These are phyloP conservation scores for Fraxinus greggii DNA, from an alignment of 305 asterid genomes.

Conservation along the genomic window DNA sequence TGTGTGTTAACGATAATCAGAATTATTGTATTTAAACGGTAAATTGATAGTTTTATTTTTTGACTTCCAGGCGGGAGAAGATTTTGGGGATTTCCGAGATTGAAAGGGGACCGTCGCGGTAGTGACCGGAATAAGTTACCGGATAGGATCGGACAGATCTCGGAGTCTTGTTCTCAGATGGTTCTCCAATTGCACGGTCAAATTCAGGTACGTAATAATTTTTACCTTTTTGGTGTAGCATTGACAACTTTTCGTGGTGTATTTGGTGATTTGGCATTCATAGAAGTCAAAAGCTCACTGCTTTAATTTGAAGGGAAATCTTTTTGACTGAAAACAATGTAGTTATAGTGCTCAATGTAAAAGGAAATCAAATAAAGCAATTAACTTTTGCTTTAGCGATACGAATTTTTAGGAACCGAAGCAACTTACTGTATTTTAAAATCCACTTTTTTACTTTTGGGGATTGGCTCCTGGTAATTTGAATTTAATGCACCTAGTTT, in stretches of 20 bases:
- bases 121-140: conserved; percentile 34
- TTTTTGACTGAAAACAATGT: conserved; percentile 3
- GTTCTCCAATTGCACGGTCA: conserved; percentile 62
- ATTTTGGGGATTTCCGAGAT: conserved; percentile 56
- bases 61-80: conserved; percentile 39
- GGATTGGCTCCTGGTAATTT: not conserved
- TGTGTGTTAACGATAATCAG: not conserved
- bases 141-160: conserved; percentile 61
- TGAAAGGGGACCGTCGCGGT: conserved; percentile 44
- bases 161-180: conserved; percentile 77
- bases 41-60: not conserved
- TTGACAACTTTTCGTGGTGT: not conserved
- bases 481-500: not conserved
- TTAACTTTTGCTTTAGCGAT: not conserved
- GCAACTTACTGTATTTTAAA: not conserved
- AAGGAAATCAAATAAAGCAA: not conserved
- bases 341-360: not conserved
- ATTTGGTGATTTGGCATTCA: not conserved
- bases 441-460: not conserved
- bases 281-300: not conserved
- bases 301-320: conserved; percentile 2
- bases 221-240: not conserved
- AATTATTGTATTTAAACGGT: not conserved
- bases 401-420: not conserved
- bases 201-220: conserved; percentile 32